Evolutionary conservation across 2,329 filamentous ascomycete genomes (phyloP).

Genomic region (Microcyclospora tardicrescens): DNA sequence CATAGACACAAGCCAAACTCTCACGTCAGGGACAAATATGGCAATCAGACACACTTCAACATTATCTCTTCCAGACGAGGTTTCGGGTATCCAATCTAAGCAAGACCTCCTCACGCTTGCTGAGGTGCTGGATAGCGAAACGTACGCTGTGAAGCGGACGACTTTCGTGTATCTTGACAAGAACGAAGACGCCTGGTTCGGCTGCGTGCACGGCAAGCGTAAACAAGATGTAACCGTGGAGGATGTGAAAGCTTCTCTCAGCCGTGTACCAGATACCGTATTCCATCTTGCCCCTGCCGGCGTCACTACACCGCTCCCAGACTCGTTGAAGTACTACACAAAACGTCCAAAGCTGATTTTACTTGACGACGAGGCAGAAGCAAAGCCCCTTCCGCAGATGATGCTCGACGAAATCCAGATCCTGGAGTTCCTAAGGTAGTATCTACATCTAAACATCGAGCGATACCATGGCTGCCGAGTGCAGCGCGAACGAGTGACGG

Average conservation of each 20-base stretch:
- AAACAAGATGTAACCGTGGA: constrained; percentile 8
- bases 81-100: too few relatives aligned
- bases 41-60: too few relatives aligned
- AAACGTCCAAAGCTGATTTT: constrained; percentile 12
- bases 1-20: too few relatives aligned
- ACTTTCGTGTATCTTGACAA: constrained; percentile 11
- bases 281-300: too few relatives aligned
- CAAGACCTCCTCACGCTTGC: too few relatives aligned
- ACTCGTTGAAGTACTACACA: constrained; percentile 6
- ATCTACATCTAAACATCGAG: constrained; percentile 11
- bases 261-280: constrained; percentile 3
- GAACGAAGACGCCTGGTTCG: constrained; percentile 9
- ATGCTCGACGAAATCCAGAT: constrained; percentile 11
- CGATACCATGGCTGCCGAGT: constrained; percentile 11
- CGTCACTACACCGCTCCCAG: too few relatives aligned
- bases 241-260: constrained; percentile 2
- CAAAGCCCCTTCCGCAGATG: constrained; percentile 8
- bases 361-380: constrained; percentile 6
- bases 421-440: constrained; percentile 8
- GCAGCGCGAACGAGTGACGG: constrained; percentile 9
- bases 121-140: constrained; percentile 10
- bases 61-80: too few relatives aligned
- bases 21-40: too few relatives aligned
- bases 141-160: constrained; percentile 7
- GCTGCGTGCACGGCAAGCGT: constrained; percentile 6